These are phyloP conservation scores for Biscogniauxia marginata DNA, from an alignment of 2,329 filamentous ascomycete genomes.

Conservation along the genomic window DNA sequence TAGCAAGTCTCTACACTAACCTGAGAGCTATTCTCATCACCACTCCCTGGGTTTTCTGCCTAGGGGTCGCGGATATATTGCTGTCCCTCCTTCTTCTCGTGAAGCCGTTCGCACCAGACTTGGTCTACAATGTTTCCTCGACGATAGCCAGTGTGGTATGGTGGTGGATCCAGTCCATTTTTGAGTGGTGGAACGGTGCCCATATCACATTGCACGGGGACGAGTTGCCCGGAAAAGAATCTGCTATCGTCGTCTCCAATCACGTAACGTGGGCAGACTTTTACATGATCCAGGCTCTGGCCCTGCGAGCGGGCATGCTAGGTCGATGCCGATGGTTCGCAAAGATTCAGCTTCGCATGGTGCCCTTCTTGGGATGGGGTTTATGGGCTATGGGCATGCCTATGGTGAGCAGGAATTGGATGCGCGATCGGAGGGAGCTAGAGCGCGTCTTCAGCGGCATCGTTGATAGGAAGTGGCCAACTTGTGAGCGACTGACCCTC, in stretches of 20 bases:
- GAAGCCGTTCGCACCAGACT: slow-evolving; percentile 45
- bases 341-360: slow-evolving; percentile 56
- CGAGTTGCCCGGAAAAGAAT: slow-evolving; percentile 50
- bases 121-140: slow-evolving; percentile 55
- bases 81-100: slow-evolving; percentile 50
- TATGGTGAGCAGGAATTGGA: slow-evolving; percentile 60
- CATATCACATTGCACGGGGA: slow-evolving; percentile 54
- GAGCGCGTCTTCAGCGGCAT: slow-evolving; percentile 57
- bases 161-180: slow-evolving; percentile 57
- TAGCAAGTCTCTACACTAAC: slow-evolving; percentile 31
- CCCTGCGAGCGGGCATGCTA: slow-evolving; percentile 55
- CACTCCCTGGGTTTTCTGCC: slow-evolving; percentile 52
- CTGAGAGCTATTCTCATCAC: slow-evolving; percentile 44
- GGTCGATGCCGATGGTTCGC: slow-evolving; percentile 62
- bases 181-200: slow-evolving; percentile 53
- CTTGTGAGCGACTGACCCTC: slow-evolving; percentile 45
- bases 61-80: slow-evolving; percentile 50
- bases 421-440: slow-evolving; percentile 54
- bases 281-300: slow-evolving; percentile 61
- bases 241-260: slow-evolving; percentile 59
- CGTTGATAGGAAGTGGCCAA: slow-evolving; percentile 51
- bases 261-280: slow-evolving; percentile 63
- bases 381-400: slow-evolving; percentile 66
- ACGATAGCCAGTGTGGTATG: slow-evolving; percentile 53
- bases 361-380: slow-evolving; percentile 63